Percentiles rank a stretch among this genome's conserved stretches.
Conservation (phyloP, 345 rosid genomes). For the Anastatica hierochuntica region DNA sequence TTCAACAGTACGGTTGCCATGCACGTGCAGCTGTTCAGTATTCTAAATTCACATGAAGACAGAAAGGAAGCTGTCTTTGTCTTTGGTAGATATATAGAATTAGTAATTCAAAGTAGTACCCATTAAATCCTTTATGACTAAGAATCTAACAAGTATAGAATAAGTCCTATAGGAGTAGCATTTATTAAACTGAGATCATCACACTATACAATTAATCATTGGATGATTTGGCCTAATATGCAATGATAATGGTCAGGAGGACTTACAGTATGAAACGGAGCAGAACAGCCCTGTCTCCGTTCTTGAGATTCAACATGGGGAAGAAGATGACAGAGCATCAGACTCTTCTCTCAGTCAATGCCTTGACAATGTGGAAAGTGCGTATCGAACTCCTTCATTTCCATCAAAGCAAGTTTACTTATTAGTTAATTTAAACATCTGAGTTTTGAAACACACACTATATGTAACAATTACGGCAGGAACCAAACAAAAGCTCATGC, state of each 20-base stretch:
- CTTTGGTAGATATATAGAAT: slow-evolving; percentile 2
- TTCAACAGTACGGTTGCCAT: slow-evolving; percentile 23
- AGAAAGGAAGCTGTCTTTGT: slow-evolving; percentile 9
- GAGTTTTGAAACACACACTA: too few species aligned
- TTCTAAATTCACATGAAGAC: not conserved
- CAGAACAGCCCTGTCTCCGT: slow-evolving; percentile 45
- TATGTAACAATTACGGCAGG: slow-evolving; percentile 23
- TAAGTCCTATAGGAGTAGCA: not conserved
- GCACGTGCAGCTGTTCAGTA: slow-evolving; percentile 10
- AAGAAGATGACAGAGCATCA: slow-evolving; percentile 35
- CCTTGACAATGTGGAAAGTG: slow-evolving; percentile 36
- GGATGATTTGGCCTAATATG: slow-evolving; percentile 11
- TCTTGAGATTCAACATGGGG: slow-evolving; percentile 34
- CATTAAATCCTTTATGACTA: not conserved
- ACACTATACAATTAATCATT: not conserved
- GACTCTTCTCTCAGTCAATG: slow-evolving; percentile 31
- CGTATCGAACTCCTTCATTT: slow-evolving; percentile 13
- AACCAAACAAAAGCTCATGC: slow-evolving; percentile 30
- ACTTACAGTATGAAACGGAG: slow-evolving; percentile 28
- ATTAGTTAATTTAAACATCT: too few species aligned
- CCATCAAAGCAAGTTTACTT: slow-evolving; percentile 6
- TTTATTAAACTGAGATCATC: not conserved
- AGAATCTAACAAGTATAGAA: not conserved
- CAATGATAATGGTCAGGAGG: slow-evolving; percentile 30
- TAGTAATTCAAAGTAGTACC: not conserved